A percentile compares a stretch with the other conserved stretches of the same genome.
Evolutionary conservation across 495 filamentous ascomycete genomes (phyloP).

Genomic region (Neurospora sp.): DNA sequence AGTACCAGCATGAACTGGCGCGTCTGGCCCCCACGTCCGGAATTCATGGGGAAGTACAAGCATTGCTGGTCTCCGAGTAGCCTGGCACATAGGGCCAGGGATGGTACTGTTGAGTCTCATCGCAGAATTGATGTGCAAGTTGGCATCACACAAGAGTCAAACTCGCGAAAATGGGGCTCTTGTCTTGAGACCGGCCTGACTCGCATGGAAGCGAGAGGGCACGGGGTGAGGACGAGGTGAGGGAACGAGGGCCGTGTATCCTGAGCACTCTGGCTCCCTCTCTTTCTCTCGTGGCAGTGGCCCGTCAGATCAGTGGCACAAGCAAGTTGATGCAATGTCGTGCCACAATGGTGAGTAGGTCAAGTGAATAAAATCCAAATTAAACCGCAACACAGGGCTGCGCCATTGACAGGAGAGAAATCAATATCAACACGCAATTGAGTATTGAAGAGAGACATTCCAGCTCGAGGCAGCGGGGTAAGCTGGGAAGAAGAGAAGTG

Average conservation of each 20-base stretch:
- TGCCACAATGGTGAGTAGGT: background rate
- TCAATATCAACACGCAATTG: background rate
- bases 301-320: background rate
- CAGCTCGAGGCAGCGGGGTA: background rate
- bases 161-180: background rate
- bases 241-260: background rate
- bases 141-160: background rate
- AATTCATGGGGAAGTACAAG: background rate
- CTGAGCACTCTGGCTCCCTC: background rate
- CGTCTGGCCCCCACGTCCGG: background rate
- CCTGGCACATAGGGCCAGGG: background rate
- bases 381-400: background rate
- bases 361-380: background rate
- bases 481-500: background rate
- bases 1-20: background rate
- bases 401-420: background rate
- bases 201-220: background rate
- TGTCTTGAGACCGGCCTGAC: background rate
- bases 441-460: background rate
- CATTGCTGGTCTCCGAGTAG: background rate
- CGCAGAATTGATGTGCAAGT: background rate
- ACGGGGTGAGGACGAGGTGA: background rate
- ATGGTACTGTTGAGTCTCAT: background rate
- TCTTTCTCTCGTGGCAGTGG: background rate
- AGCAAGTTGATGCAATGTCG: background rate